Evolutionary conservation across 192 early-diverging fungal species (phyloP).

Genomic region (Backusella liffmaniae): DNA sequence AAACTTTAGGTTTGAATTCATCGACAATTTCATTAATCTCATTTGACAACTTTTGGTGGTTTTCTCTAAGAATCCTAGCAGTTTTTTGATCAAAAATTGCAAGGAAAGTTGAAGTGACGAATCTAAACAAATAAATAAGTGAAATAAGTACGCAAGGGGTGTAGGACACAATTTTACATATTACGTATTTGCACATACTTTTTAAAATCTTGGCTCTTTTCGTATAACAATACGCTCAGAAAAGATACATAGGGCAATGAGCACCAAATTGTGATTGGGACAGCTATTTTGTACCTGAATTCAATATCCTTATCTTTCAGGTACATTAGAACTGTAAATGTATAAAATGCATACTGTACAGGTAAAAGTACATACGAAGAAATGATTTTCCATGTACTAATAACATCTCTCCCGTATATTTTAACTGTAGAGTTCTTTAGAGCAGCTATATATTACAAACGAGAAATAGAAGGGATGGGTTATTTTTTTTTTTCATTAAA

Average conservation of each 20-base stretch:
- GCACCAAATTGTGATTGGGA: slow-evolving; percentile 44
- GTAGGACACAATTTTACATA: neutral
- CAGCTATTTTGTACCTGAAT: slow-evolving; percentile 36
- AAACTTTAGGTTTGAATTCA: slow-evolving; percentile 78
- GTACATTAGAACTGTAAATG: slow-evolving; percentile 55
- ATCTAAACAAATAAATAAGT: slow-evolving; percentile 37
- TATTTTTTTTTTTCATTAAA: neutral
- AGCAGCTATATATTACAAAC: slow-evolving; percentile 53
- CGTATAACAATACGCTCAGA: slow-evolving; percentile 70
- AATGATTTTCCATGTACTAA: slow-evolving; percentile 96
- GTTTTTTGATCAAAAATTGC: slow-evolving; percentile 57
- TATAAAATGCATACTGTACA: slow-evolving; percentile 67
- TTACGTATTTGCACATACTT: slow-evolving; percentile 38
- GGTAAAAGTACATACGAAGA: slow-evolving; percentile 77
- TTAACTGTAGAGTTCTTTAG: slow-evolving; percentile 88
- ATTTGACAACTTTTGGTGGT: slow-evolving; percentile 68
- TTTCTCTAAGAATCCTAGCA: slow-evolving; percentile 63
- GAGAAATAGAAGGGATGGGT: neutral
- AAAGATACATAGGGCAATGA: slow-evolving; percentile 67
- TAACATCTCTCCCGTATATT: slow-evolving; percentile 90
- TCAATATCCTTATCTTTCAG: slow-evolving; percentile 26
- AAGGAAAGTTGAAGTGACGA: slow-evolving; percentile 81
- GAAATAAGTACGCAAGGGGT: neutral
- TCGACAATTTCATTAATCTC: slow-evolving; percentile 81
- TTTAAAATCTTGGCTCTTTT: slow-evolving; percentile 70